Conservation (phyloP, 2,329 filamentous ascomycete species). For the Dactylellina haptotyla region DNA sequence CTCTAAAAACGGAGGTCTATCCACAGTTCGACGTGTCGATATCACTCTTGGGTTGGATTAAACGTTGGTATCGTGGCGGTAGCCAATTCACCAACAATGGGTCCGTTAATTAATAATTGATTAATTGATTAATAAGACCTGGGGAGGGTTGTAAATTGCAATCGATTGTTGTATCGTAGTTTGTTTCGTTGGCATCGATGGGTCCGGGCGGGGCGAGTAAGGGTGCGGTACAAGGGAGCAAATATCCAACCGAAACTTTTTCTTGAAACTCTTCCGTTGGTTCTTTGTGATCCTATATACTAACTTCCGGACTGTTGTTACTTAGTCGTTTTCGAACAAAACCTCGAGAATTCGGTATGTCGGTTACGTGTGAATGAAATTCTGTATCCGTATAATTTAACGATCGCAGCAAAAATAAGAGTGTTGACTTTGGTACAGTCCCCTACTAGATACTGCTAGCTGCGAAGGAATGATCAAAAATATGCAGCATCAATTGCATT, state of each 20-base stretch:
- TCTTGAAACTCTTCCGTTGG: slow-evolving; percentile 17
- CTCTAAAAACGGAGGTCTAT: background rate
- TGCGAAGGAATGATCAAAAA: slow-evolving; percentile 25
- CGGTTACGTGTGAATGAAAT: slow-evolving; percentile 8
- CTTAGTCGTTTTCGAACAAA: slow-evolving; percentile 4
- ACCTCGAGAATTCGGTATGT: slow-evolving; percentile 29
- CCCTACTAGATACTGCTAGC: background rate
- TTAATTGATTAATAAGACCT: too few species aligned
- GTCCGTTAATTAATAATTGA: slow-evolving; percentile 7
- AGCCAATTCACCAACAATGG: slow-evolving; percentile 15
- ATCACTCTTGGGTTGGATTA: background rate
- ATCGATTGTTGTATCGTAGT: slow-evolving; percentile 24
- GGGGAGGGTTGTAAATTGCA: too few species aligned
- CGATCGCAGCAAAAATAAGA: slow-evolving; percentile 11
- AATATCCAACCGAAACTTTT: background rate
- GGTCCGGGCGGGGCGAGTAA: slow-evolving; percentile 4
- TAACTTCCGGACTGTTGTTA: slow-evolving; percentile 3
- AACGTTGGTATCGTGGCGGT: background rate
- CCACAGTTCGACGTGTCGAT: background rate
- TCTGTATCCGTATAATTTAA: slow-evolving; percentile 26
- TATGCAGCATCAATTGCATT: slow-evolving; percentile 28
- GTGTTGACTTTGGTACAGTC: too few species aligned
- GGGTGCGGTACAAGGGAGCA: background rate
- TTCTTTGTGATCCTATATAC: slow-evolving; percentile 21
- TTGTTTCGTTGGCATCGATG: slow-evolving; percentile 25